These are phyloP conservation scores for Boletus mariae DNA, from an alignment of 1,284 basidiomycete species.

Conservation along the genomic window DNA sequence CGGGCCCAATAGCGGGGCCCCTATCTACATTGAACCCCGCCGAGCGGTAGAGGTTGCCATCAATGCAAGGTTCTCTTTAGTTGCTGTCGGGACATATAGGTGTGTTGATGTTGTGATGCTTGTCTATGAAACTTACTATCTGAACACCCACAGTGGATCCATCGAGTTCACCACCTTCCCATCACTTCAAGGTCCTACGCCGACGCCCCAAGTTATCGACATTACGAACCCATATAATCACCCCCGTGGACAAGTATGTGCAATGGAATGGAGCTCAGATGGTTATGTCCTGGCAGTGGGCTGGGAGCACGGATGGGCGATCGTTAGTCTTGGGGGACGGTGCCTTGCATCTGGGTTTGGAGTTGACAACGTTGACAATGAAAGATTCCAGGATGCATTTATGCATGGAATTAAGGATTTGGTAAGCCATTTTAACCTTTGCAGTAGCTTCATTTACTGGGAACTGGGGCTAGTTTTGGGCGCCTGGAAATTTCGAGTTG, in stretches of 20 bases:
- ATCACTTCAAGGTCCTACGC: slow-evolving; percentile 49
- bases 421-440: slow-evolving; percentile 39
- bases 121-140: slow-evolving; percentile 1
- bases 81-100: slow-evolving; percentile 79
- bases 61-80: slow-evolving; percentile 81
- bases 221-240: slow-evolving; percentile 56
- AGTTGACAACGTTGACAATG: slow-evolving; percentile 61
- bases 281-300: slow-evolving; percentile 97
- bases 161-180: slow-evolving; percentile 65
- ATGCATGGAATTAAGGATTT: slow-evolving; percentile 74
- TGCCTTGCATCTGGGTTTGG: slow-evolving; percentile 77
- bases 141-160: slow-evolving; percentile 44
- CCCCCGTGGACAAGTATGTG: slow-evolving; percentile 68
- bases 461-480: slow-evolving; percentile 70
- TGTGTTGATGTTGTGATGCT: slow-evolving; percentile 28
- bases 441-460: not conserved
- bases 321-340: slow-evolving; percentile 89
- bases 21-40: slow-evolving; percentile 59
- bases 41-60: slow-evolving; percentile 64
- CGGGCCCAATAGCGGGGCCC: slow-evolving; percentile 28
- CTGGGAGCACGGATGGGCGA: slow-evolving; percentile 86
- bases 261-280: slow-evolving; percentile 90
- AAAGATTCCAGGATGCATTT: slow-evolving; percentile 78
- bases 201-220: slow-evolving; percentile 52
- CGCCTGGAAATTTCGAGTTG: slow-evolving; percentile 85